Percentiles rank a stretch among this genome's conserved stretches.
Conservation (phyloP, 257 asterid genomes). For the Solanum microdontum region DNA sequence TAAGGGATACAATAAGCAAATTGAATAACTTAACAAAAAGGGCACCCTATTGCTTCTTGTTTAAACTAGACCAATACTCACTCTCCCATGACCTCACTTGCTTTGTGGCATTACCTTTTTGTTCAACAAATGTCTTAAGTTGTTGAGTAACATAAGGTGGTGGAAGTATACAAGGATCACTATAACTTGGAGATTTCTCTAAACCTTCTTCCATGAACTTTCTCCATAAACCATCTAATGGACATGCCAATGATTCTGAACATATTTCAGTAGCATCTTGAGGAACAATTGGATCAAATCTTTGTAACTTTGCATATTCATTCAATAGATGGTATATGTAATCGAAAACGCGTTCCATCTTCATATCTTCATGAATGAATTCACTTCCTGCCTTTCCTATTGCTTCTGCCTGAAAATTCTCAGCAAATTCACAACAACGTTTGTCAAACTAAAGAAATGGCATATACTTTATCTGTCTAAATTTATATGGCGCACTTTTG, state of each 20-base stretch:
- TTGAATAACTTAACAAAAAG: not conserved
- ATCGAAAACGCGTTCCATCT: not conserved
- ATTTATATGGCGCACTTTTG: not conserved
- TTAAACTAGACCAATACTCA: not conserved
- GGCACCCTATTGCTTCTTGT: not conserved
- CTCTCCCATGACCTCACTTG: not conserved
- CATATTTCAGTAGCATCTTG: conserved; percentile 1
- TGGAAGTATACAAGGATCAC: not conserved
- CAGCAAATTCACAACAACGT: not conserved
- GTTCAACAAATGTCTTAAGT: not conserved
- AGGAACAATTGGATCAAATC: conserved; percentile 1
- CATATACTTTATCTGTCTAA: not conserved
- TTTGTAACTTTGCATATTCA: conserved; percentile 5
- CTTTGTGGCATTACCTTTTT: not conserved
- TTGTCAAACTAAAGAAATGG: not conserved
- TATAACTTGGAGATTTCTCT: not conserved
- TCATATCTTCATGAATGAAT: not conserved
- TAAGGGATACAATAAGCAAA: not conserved
- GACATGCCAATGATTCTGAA: conserved; percentile 1
- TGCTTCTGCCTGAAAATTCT: not conserved
- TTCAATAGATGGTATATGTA: not conserved
- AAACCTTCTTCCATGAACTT: not conserved
- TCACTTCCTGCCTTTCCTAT: conserved; percentile 2
- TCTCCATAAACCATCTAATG: not conserved
- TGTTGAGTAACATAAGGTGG: not conserved